Evolutionary conservation across 331 rosid species (phyloP).

Genomic region (Pyracantha coccinea): DNA sequence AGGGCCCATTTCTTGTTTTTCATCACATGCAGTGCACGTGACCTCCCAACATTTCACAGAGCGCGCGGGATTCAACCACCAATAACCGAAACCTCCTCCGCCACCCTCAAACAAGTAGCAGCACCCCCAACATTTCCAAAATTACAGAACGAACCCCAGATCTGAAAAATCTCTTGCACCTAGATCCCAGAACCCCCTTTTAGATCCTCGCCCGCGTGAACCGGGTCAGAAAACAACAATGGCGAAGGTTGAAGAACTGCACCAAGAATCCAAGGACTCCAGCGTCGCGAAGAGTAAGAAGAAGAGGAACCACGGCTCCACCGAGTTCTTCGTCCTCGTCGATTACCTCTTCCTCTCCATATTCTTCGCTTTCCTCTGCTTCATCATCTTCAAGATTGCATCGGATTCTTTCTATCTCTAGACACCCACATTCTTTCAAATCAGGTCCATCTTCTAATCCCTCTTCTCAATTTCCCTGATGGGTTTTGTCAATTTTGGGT

Average conservation of each 20-base stretch:
- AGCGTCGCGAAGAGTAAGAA: slow-evolving; percentile 1
- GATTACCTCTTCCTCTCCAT: slow-evolving; percentile 47
- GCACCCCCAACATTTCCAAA: background rate
- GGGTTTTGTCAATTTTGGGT: background rate
- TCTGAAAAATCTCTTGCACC: background rate
- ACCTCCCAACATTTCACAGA: background rate
- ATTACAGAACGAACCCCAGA: background rate
- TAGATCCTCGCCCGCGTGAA: background rate
- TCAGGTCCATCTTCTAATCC: slow-evolving; percentile 18
- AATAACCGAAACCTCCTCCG: background rate
- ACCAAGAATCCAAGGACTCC: slow-evolving; percentile 16
- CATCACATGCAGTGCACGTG: background rate
- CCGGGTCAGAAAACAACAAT: slow-evolving; percentile 7
- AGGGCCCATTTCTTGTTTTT: background rate
- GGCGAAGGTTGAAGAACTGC: slow-evolving; percentile 46
- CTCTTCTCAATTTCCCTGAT: background rate
- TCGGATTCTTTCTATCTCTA: slow-evolving; percentile 25
- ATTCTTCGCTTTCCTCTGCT: slow-evolving; percentile 47
- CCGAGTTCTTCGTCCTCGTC: slow-evolving; percentile 47
- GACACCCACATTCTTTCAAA: background rate
- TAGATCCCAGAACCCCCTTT: background rate
- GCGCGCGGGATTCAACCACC: background rate
- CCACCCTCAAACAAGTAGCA: background rate
- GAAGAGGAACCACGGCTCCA: slow-evolving; percentile 55
- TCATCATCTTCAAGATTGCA: slow-evolving; percentile 44